These are phyloP conservation scores for Opeltia flavorubescens DNA, from an alignment of 495 filamentous ascomycete genomes.

Conservation along the genomic window DNA sequence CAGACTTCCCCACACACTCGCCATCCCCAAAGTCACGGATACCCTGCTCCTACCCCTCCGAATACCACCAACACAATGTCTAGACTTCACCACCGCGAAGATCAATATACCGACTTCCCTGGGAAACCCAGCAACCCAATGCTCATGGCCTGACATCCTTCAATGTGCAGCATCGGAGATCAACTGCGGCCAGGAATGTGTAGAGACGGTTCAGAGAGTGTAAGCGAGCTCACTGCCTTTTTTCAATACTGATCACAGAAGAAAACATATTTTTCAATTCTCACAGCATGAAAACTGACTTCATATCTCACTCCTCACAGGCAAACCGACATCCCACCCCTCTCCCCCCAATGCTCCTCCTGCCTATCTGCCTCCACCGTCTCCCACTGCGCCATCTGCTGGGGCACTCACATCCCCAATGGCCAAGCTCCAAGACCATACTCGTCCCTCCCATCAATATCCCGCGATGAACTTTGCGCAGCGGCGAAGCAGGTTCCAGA, in stretches of 20 bases:
- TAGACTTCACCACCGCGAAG: background rate
- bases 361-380: background rate
- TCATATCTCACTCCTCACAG: background rate
- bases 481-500: background rate
- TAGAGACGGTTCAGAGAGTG: background rate
- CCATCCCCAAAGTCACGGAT: background rate
- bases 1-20: background rate
- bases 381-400: background rate
- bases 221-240: background rate
- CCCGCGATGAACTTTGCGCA: background rate
- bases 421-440: background rate
- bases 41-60: background rate
- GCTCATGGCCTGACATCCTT: background rate
- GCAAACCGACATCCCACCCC: background rate
- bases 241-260: no score
- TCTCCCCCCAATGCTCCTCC: background rate
- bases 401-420: background rate
- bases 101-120: background rate
- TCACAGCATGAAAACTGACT: background rate
- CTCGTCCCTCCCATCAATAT: background rate
- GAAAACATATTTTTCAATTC: no score
- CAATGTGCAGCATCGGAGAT: background rate
- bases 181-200: background rate
- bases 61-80: background rate
- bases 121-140: background rate